Conservation (phyloP, 305 asterid genomes). For the Rubia balearica region DNA sequence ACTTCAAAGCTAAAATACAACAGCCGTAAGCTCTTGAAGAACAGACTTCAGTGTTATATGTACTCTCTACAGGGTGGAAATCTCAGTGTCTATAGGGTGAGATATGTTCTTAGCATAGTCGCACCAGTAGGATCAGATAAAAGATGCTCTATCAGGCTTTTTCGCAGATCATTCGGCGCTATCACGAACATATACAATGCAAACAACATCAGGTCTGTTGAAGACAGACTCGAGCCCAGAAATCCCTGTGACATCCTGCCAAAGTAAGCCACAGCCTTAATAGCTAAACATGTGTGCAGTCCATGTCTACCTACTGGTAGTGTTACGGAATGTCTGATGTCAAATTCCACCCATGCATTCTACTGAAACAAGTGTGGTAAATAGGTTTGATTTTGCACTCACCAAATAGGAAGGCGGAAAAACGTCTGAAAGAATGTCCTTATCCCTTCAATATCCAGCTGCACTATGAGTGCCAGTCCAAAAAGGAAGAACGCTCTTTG, state of each 20-base stretch:
- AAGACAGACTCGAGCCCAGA: conserved; percentile 87
- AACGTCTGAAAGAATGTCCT: conserved; percentile 78
- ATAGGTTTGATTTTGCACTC: conserved; percentile 13
- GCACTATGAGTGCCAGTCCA: conserved; percentile 88
- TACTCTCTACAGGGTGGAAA: background rate
- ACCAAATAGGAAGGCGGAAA: conserved; percentile 88
- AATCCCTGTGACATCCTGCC: conserved; percentile 96
- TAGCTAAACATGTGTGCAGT: background rate
- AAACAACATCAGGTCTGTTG: conserved; percentile 71
- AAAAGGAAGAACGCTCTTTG: conserved; percentile 91
- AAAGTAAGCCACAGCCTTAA: conserved; percentile 13
- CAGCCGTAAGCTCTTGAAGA: too few relatives aligned
- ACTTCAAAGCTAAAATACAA: too few relatives aligned
- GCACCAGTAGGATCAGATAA: conserved; percentile 91
- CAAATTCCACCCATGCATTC: too few relatives aligned
- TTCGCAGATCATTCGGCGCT: conserved; percentile 90
- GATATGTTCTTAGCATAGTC: conserved; percentile 77
- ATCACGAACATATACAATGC: conserved; percentile 86
- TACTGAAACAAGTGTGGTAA: background rate
- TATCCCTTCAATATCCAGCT: conserved; percentile 80
- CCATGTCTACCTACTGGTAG: too few relatives aligned
- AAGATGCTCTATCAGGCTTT: conserved; percentile 75
- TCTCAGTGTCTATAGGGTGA: conserved; percentile 21
- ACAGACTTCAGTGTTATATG: background rate
- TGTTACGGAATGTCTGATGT: too few relatives aligned